Base-by-base conservation (phyloP, 202 grass and related monocot genomes). In the Bolboschoenoplectus hybrid region DNA sequence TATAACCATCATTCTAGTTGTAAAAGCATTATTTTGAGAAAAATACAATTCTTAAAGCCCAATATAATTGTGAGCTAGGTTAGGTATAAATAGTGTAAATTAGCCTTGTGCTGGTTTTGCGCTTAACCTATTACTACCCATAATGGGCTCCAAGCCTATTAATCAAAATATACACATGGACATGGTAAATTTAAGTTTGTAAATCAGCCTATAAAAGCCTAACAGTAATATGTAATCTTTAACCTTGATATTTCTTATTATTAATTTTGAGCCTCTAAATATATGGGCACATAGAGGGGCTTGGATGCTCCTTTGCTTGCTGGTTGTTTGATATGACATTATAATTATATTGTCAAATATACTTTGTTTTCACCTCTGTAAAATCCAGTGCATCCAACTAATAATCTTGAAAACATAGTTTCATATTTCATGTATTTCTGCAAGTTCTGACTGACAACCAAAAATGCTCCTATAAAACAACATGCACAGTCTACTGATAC, bases 321-420 rank as follows among this genome's bases (percentile, higher is more conserved):
- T 44, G 32, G 47, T 53, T 55, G 2, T 76, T 76, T 52, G 46
- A 76, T 26, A 3, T 36, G 72, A 45, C 10, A 53, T 36, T 13
- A 51, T 38, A 16, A 53, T 36, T 13, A 51, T 38, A 16, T 35
- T 17, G 2, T 17, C 2, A 17, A 39, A 56, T 36, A 4, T 16
- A 36, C 74, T 77, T 77, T 77, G 51, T 56, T 72, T 72, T 72
- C 50, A 56, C 50, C 74, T 53, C 47, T 77, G 9, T 69, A 44
- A 11, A 69, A 41, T 16, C 62, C 7, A 64, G 17, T 64, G 11
- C 6, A 68, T 7, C 13, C 14, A 12, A 12, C 19, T 40, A 10
- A 63, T 26, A 63, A 34, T 9, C 63, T 36, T 66, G 3, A 66
- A 3, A 66, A 66, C 56, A 1, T 67, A 49, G 17, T 49, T 71